Evolutionary conservation across 1,284 basidiomycete species (phyloP).

Genomic region (Bjerkandera adusta): DNA sequence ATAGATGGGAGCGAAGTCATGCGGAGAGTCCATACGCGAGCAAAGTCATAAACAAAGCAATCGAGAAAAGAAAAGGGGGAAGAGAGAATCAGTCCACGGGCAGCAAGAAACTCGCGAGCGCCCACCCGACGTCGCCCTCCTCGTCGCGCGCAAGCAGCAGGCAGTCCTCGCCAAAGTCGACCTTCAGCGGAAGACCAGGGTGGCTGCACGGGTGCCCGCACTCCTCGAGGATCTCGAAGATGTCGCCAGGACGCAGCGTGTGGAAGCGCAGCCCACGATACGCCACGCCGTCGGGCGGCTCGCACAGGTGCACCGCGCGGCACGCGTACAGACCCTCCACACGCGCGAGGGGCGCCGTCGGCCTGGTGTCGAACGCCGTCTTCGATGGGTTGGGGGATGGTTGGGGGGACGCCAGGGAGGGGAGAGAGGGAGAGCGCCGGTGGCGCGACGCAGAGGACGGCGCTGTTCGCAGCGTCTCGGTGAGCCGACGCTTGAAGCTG

Average conservation of each 20-base stretch:
- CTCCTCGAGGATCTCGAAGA: constrained; percentile 68
- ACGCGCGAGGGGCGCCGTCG: constrained; percentile 30
- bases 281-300: constrained; percentile 57
- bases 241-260: constrained; percentile 53
- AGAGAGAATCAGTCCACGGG: constrained; percentile 41
- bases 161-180: constrained; percentile 81
- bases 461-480: constrained; percentile 39
- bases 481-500: constrained; percentile 44
- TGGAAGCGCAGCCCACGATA: constrained; percentile 77
- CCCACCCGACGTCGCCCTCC: constrained; percentile 66
- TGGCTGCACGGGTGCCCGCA: constrained; percentile 73
- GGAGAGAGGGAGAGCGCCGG: constrained; percentile 29
- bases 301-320: constrained; percentile 62
- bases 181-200: constrained; percentile 65
- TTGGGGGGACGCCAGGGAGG: constrained; percentile 18
- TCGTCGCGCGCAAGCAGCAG: constrained; percentile 59
- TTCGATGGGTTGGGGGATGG: constrained; percentile 21
- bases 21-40: too few species aligned
- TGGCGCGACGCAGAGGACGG: constrained; percentile 21
- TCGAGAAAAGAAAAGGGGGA: not conserved
- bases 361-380: constrained; percentile 14
- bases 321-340: constrained; percentile 57
- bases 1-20: too few species aligned
- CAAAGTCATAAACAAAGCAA: not conserved
- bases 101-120: constrained; percentile 73